These are phyloP conservation scores for Perkinsus marinus DNA, from an alignment of 169 alveolate species.

Conservation along the genomic window DNA sequence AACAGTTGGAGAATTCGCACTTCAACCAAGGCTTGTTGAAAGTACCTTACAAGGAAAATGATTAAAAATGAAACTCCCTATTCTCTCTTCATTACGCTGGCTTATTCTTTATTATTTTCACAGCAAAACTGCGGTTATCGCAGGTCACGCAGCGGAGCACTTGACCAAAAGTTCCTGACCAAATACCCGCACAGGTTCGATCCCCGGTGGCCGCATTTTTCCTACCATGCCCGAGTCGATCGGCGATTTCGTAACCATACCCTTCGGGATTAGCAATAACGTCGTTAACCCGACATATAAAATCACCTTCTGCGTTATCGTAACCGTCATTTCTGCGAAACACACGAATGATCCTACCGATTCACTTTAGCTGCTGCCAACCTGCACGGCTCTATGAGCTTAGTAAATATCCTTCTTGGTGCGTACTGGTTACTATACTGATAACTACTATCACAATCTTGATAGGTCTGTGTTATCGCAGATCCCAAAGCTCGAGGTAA, in stretches of 20 bases:
- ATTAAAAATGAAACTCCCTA: too few relatives aligned
- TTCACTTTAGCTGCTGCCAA: neutral
- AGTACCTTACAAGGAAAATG: neutral
- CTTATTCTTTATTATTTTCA: conserved; percentile 40
- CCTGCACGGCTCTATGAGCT: neutral
- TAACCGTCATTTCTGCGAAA: neutral
- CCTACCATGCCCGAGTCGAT: conserved; percentile 32
- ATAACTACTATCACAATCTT: neutral
- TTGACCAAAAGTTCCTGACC: conserved; percentile 49
- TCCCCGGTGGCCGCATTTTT: neutral
- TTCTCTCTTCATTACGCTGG: conserved; percentile 12
- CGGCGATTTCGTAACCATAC: conserved; percentile 28
- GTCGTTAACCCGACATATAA: neutral
- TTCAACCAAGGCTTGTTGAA: conserved; percentile 36
- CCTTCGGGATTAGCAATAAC: conserved; percentile 2
- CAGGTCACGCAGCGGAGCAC: conserved; percentile 27
- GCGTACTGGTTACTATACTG: neutral
- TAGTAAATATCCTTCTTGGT: neutral
- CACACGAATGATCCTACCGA: too few relatives aligned
- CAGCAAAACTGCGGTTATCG: conserved; percentile 4
- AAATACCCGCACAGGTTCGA: neutral
- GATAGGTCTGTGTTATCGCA: neutral
- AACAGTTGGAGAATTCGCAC: conserved; percentile 29
- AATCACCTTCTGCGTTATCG: neutral
- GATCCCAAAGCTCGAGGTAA: neutral